Evolutionary conservation across 495 filamentous ascomycete species (phyloP), one percentile per base, ranked within the genome.

Genomic region (Hyaloscypha variabilis): DNA sequence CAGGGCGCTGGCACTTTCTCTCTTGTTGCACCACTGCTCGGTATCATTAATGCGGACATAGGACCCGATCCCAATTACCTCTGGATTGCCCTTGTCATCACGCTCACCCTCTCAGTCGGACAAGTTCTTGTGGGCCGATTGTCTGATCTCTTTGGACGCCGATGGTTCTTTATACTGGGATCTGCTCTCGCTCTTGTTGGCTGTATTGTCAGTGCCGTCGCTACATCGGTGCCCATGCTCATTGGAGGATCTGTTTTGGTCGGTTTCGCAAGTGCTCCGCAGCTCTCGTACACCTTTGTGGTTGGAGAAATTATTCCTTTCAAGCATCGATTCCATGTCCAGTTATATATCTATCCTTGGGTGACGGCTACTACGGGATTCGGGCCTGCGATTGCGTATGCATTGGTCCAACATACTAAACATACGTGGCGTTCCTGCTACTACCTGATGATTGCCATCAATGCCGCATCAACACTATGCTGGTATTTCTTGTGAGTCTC

Each of bases 101-200:
- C 73, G 25, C 68, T 77, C 30, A 62, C 75, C 25, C 39, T 75
- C 19, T 72, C 74, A 30, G 68, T 73, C n/a, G 60, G 60, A 13
- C 24, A 53, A 14, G 19, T 63, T 8, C 46, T 63, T 21, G 42
- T 53, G 2, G 60, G 60, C 1, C 8, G 46, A 17, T 34, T 85
- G 11, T 76, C 76, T 8, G 82, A 86, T 71, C 78, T 85, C 36
- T 84, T 86, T 60, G 83, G 83, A 39, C 77, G 83, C 42, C 75
- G 82, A 61, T 84, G 75, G 68, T 80, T 83, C 66, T 74, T 83
- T 66, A 79, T 85, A 55, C 72, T 70, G 3, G 77, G 77, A 42
- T 69, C 76, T 8, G 10, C 75, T 6, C 67, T 83, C 23, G 77
- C 70, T 4, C 69, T 82, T 23, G 51, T 84, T 53, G 80, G 81